Evolutionary conservation across 148 eudicot genomes (phyloP).

Genomic region (Chenopodium quinoa): DNA sequence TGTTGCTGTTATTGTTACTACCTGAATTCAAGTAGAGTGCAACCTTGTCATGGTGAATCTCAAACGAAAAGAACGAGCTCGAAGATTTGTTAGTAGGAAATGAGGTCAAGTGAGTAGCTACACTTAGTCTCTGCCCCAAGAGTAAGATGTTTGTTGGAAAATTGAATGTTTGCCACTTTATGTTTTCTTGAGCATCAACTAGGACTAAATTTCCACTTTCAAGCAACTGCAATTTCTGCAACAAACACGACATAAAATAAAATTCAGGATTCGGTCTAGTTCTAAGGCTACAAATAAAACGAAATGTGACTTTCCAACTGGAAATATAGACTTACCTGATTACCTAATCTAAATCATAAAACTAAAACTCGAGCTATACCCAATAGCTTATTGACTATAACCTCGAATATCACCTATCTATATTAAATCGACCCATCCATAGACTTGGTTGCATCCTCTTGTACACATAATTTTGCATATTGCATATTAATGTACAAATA

Average conservation of each 20-base stretch:
- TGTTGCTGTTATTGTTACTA: not conserved
- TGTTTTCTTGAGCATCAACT: conserved; percentile 52
- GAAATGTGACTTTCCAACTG: not conserved
- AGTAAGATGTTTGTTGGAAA: conserved; percentile 88
- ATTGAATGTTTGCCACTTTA: conserved; percentile 97
- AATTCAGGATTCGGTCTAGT: too few species aligned
- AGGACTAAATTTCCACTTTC: conserved; percentile 79
- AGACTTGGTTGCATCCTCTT: too few species aligned
- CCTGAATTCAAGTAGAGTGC: conserved; percentile 69
- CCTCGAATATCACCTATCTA: too few species aligned
- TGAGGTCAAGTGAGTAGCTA: conserved; percentile 72
- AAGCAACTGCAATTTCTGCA: conserved; percentile 72
- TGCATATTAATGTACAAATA: too few species aligned
- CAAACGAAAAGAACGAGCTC: conserved; percentile 61
- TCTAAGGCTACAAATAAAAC: too few species aligned
- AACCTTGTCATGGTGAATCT: conserved; percentile 70
- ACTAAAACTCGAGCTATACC: not conserved
- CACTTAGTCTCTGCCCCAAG: conserved; percentile 75
- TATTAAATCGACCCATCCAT: too few species aligned
- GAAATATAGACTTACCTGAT: too few species aligned
- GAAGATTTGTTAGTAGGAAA: conserved; percentile 46
- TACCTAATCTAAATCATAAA: too few species aligned
- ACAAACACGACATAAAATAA: not conserved
- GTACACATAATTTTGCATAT: too few species aligned
- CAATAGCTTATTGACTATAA: not conserved